A percentile compares a stretch with the other conserved stretches of the same genome.
Evolutionary conservation across 441 rosid genomes (phyloP).

Genomic region (Mallotus repandus): DNA sequence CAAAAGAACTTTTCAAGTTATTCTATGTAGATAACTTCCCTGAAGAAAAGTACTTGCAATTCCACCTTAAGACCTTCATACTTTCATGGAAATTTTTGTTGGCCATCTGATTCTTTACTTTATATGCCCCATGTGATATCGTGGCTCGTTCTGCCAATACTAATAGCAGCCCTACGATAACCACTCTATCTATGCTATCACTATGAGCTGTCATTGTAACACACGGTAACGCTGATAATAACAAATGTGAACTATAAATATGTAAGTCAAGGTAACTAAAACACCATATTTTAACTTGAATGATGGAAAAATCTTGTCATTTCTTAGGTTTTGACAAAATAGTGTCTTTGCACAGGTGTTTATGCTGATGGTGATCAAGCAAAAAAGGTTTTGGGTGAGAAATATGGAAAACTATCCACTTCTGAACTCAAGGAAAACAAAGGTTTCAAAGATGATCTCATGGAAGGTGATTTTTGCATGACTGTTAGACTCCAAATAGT

Average conservation of each 20-base stretch:
- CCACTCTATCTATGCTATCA: background rate
- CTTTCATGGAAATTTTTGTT: conserved; percentile 2
- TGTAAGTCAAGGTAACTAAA: background rate
- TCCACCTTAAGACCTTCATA: no score
- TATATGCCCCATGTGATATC: background rate
- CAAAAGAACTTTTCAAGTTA: no score
- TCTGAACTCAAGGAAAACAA: conserved; percentile 62
- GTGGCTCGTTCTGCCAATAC: background rate
- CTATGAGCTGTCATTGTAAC: background rate
- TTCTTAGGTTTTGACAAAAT: background rate
- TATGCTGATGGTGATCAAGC: conserved; percentile 66
- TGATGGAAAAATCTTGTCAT: background rate
- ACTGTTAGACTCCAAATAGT: conserved; percentile 80
- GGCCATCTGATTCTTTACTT: background rate
- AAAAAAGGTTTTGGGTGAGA: conserved; percentile 55
- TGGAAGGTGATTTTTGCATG: conserved; percentile 63
- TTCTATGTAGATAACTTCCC: no score
- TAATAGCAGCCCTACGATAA: background rate
- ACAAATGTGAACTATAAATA: background rate
- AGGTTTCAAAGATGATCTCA: conserved; percentile 48
- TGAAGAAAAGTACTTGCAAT: no score
- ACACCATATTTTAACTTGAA: background rate
- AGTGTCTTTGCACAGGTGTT: conserved; percentile 48
- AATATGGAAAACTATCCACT: conserved; percentile 52
- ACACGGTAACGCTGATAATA: background rate